Evolutionary conservation across 306 rosid species (phyloP).

Genomic region (Leucaena leucocephala): DNA sequence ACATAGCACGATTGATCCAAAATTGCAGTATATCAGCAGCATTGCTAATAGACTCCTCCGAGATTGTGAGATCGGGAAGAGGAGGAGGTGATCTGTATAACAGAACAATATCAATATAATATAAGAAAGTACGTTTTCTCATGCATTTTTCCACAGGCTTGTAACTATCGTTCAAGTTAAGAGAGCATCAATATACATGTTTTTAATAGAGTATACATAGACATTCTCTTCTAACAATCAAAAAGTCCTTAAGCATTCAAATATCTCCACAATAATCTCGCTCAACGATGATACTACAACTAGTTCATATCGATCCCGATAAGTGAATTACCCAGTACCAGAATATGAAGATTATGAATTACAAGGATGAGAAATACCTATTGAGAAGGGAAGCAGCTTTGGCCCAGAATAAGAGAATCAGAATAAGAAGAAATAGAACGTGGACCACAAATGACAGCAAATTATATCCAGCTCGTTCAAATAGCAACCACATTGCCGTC

Average conservation of each 20-base stretch:
- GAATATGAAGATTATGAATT: not conserved
- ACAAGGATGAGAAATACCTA: conserved; percentile 49
- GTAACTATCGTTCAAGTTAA: conserved; percentile 1
- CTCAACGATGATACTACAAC: not conserved
- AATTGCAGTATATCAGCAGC: conserved; percentile 63
- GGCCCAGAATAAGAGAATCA: conserved; percentile 87
- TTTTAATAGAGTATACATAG: not conserved
- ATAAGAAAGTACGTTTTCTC: not conserved
- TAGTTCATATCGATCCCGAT: not conserved
- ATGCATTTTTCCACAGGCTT: not conserved
- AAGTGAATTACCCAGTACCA: not conserved
- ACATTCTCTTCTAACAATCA: not conserved
- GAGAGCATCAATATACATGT: not conserved
- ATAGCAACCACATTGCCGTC: conserved; percentile 75
- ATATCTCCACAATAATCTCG: not conserved
- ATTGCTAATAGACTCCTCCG: conserved; percentile 58
- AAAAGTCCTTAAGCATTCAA: not conserved
- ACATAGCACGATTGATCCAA: conserved; percentile 66
- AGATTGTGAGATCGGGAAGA: conserved; percentile 86
- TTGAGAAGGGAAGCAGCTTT: conserved; percentile 93
- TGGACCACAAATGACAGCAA: conserved; percentile 76
- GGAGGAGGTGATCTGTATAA: conserved; percentile 86
- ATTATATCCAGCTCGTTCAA: conserved; percentile 89
- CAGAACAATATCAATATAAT: conserved; percentile 22
- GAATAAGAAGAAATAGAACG: conserved; percentile 78